Evolutionary conservation across 2,329 filamentous ascomycete genomes (phyloP).

Genomic region (Verticillium zaregamsianum): DNA sequence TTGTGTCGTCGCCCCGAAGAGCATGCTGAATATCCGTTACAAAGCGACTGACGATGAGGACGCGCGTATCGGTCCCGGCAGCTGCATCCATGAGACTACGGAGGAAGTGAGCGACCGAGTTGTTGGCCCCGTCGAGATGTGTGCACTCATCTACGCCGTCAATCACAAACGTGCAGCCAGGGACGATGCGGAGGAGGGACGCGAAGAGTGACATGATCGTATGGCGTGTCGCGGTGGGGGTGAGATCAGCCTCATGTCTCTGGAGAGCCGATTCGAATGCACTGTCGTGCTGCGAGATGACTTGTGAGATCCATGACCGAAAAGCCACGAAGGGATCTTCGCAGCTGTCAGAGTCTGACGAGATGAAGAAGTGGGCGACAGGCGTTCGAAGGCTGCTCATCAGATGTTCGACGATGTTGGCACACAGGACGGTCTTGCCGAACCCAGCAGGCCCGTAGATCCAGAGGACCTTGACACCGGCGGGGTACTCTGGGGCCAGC

Average conservation of each 20-base stretch:
- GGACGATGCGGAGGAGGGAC: slow-evolving; percentile 8
- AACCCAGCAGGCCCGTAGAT: slow-evolving; percentile 24
- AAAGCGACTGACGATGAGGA: slow-evolving; percentile 22
- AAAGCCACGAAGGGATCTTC: slow-evolving; percentile 19
- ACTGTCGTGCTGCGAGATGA: slow-evolving; percentile 3
- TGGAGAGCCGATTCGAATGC: slow-evolving; percentile 11
- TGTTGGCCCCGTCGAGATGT: background rate
- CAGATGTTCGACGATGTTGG: slow-evolving; percentile 21
- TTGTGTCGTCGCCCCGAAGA: background rate
- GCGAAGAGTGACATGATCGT: slow-evolving; percentile 15
- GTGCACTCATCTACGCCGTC: slow-evolving; percentile 32
- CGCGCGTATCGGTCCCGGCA: slow-evolving; percentile 5
- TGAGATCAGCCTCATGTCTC: background rate
- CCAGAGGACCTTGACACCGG: slow-evolving; percentile 20
- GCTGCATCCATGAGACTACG: slow-evolving; percentile 3
- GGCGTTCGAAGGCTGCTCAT: background rate
- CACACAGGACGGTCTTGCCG: slow-evolving; percentile 28
- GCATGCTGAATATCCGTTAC: slow-evolving; percentile 17
- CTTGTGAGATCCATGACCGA: slow-evolving; percentile 24
- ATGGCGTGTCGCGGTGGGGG: slow-evolving; percentile 9
- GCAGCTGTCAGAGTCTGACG: slow-evolving; percentile 18
- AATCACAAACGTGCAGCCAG: slow-evolving; percentile 17
- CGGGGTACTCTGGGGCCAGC: slow-evolving; percentile 7
- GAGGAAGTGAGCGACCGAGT: slow-evolving; percentile 14
- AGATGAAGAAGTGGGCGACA: slow-evolving; percentile 26